Percentiles rank a stretch among this genome's conserved stretches.
These are phyloP conservation scores for Aspergillus novoparasiticus DNA, from an alignment of 2,329 filamentous ascomycete genomes.

Conservation along the genomic window DNA sequence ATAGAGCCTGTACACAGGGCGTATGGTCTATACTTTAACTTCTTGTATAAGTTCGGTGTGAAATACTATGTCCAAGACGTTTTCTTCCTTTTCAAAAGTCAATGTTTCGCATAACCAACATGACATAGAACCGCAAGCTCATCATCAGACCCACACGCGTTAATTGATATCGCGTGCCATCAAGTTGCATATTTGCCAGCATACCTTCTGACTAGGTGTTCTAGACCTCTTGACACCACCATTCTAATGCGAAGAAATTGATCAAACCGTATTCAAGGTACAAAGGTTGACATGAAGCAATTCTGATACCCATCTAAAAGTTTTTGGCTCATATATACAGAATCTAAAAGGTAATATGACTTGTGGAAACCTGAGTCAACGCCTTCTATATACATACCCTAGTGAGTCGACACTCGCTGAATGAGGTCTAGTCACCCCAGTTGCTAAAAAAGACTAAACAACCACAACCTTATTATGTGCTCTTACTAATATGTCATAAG, in stretches of 20 bases:
- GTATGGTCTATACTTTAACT: not conserved
- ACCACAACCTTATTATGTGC: not conserved
- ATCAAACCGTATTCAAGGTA: not conserved
- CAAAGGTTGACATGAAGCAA: not conserved
- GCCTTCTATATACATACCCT: conserved; percentile 22
- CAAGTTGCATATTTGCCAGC: not conserved
- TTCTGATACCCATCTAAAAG: not conserved
- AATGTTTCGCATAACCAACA: not conserved
- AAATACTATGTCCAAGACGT: not conserved
- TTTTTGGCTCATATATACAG: conserved; percentile 17
- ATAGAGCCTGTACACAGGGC: not conserved
- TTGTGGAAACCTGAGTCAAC: conserved; percentile 17
- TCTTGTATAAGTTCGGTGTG: not conserved
- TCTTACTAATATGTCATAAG: not conserved
- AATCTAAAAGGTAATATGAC: conserved; percentile 14
- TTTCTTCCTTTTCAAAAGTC: not conserved
- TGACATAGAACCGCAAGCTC: not conserved
- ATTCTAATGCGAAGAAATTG: not conserved
- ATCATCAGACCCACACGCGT: not conserved
- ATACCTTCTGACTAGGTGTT: not conserved
- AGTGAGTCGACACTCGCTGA: not conserved
- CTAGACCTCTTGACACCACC: not conserved
- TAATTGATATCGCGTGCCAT: not conserved
- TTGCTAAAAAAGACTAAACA: not conserved
- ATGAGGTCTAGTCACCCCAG: not conserved